Evolutionary conservation across 495 filamentous ascomycete species (phyloP), one percentile per base, ranked within the genome.

Genomic region (Talaromyces stipitatus): DNA sequence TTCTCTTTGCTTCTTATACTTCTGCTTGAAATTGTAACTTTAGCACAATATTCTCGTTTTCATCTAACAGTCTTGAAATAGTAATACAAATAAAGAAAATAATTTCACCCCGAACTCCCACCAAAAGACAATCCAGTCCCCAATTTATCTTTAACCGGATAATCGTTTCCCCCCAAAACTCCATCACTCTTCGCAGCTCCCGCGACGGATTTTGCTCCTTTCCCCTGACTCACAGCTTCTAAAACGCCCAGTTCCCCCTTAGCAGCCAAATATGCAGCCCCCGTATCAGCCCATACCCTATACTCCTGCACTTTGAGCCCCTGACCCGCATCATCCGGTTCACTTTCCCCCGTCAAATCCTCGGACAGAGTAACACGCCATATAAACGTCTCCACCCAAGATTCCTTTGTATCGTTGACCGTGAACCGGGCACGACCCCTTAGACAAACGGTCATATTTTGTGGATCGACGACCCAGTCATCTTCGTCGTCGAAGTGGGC

Each of bases 271-370:
- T 82, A 84, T 20, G 80, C 81, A 26, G 83, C 83, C 10, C 83
- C 84, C 2, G 81, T 80, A 73, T 87, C 84, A 26, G 81, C 84
- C 84, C 84, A 87, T 32, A 86, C 71, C 58, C 78, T 71, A 68
- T 83, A 87, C 56, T 69, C 73, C 22, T 58, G 59, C 10, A 85
- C 69, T 62, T 74, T 80, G 14, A 69, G 48, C 51, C 56, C 51
- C 22, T 63, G 60, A 16, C 36, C 50, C 5, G 53, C 61, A 11
- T 24, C 57, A 33, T 26, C 45, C 0, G 4, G 58, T 20, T 61
- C 64, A 12, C 23, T 55, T 18, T 55, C 54, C 3, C 54, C 47
- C 11, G 57, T 56, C 4, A 48, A 53, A 32, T 72, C 69, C 9
- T 64, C 64, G 20, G 75, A 78, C 57, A 85, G 70, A 41, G 53